Base-by-base conservation (phyloP, 1,284 basidiomycete species). In the Chalciporus piperatoides region DNA sequence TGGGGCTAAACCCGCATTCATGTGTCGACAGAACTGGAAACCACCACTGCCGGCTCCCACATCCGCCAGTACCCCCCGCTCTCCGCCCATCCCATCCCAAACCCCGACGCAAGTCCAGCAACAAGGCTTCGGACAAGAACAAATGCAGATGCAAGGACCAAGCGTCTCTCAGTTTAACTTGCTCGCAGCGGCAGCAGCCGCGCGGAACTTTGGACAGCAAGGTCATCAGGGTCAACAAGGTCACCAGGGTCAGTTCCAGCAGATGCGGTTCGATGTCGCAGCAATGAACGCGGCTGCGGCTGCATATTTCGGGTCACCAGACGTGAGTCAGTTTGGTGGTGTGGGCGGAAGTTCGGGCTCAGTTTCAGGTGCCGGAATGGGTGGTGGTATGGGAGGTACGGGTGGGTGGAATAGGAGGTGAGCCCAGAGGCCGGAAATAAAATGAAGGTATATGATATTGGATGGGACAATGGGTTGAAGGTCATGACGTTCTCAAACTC, bases 1-100 rank as follows among this genome's bases (percentile, higher is more conserved):
- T 15, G 37, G 42, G 6, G 15, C 15, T 35, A 10, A 35, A n/a
- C 33, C 12, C 19, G 41, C 33, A 41, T 23, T 36, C 25, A 52
- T 27, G 38, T 52, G 30, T 24, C 24, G 42, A n/a, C 51, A 85
- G 82, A 78, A 79, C 53, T 84, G 76, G 71, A 84, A 78, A 4
- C 64, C 68, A 23, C 56, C 65, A 33, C 28, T 46, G 7, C 9
- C 51, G 10, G 57, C 65, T 14, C 58, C 51, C 24, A 48, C 47
- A 2, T 46, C 51, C 7, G 44, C 41, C 44, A 14, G 17, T 3
- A 41, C 37, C 12, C 7, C 49, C 11, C 35, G 48, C 21, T 44
- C 56, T 12, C 39, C 35, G 8, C 41, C 41, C 10, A 30, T 1
- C 23, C 54, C 19, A 43, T 28, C n/a, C 49, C 51, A 15, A 17